Conservation (phyloP, 1,284 basidiomycete species). For the Microbotryum silenes-acaulis region DNA sequence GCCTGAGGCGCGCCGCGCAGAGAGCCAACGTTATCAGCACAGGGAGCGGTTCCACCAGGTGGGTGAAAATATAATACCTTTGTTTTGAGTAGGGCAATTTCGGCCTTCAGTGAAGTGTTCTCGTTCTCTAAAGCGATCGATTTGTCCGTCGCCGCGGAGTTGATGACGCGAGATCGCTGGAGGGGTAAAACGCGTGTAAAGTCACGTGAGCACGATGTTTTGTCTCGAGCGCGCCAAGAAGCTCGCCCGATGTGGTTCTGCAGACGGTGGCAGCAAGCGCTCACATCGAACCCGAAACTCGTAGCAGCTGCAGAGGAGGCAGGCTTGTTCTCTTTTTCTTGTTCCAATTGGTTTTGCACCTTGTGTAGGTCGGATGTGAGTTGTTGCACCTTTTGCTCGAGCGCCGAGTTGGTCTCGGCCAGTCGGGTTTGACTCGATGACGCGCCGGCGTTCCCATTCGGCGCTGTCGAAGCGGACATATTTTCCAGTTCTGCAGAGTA, state of each 20-base stretch:
- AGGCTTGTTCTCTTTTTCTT: slow-evolving; percentile 7
- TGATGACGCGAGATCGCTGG: neutral
- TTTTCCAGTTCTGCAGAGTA: slow-evolving; percentile 13
- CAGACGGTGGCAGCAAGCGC: neutral
- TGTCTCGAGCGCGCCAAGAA: neutral
- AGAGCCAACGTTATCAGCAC: too few species aligned
- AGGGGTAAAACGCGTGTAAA: slow-evolving; percentile 1
- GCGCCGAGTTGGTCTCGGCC: slow-evolving; percentile 10
- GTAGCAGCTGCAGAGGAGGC: neutral
- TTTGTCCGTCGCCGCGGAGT: slow-evolving; percentile 2
- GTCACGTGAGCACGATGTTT: neutral
- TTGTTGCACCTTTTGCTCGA: slow-evolving; percentile 16
- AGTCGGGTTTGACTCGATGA: neutral
- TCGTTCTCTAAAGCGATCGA: too few species aligned
- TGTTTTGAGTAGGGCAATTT: too few species aligned
- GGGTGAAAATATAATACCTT: too few species aligned
- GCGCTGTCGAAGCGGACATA: neutral
- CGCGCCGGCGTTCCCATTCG: neutral
- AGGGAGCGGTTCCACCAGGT: too few species aligned
- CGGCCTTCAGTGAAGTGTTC: too few species aligned
- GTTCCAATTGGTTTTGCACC: slow-evolving; percentile 5
- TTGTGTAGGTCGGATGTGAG: slow-evolving; percentile 15
- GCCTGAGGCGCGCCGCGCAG: too few species aligned
- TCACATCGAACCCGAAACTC: neutral
- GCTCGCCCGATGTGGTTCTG: neutral